Evolutionary conservation across 305 asterid genomes (phyloP).

Genomic region (Solanum hybrid): DNA sequence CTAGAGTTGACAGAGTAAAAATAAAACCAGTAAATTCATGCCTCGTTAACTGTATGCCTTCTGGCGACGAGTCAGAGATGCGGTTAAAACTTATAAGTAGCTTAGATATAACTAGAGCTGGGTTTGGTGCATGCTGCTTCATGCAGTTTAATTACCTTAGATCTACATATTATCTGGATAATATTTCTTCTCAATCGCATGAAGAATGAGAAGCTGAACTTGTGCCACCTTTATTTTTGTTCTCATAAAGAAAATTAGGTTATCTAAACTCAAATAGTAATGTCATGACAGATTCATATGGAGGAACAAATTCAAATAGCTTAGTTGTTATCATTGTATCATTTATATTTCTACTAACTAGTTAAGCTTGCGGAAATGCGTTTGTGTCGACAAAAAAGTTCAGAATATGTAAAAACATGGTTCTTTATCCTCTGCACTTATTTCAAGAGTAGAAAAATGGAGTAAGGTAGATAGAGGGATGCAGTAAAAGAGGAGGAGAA

Average conservation of each 20-base stretch:
- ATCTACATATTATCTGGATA: not conserved
- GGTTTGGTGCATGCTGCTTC: conserved; percentile 10
- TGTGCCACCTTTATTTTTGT: not conserved
- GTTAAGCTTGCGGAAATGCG: not conserved
- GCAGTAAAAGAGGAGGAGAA: not conserved
- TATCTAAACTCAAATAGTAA: not conserved
- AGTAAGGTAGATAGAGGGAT: not conserved
- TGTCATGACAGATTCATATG: not conserved
- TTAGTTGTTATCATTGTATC: not conserved
- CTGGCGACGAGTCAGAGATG: not conserved
- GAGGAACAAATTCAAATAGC: not conserved
- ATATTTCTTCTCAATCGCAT: not conserved
- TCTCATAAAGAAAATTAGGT: not conserved
- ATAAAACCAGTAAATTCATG: not conserved
- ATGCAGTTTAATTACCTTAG: not conserved
- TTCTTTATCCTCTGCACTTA: not conserved
- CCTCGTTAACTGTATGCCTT: not conserved
- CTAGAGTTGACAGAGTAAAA: not conserved
- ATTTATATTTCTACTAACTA: not conserved
- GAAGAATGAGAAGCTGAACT: not conserved
- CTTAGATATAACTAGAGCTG: not conserved
- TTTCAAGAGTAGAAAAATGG: conserved; percentile 3
- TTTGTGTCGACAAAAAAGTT: not conserved
- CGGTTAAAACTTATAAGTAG: not conserved
- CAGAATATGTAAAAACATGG: not conserved